Evolutionary conservation across 345 rosid species (phyloP).

Genomic region (Populus simonii): DNA sequence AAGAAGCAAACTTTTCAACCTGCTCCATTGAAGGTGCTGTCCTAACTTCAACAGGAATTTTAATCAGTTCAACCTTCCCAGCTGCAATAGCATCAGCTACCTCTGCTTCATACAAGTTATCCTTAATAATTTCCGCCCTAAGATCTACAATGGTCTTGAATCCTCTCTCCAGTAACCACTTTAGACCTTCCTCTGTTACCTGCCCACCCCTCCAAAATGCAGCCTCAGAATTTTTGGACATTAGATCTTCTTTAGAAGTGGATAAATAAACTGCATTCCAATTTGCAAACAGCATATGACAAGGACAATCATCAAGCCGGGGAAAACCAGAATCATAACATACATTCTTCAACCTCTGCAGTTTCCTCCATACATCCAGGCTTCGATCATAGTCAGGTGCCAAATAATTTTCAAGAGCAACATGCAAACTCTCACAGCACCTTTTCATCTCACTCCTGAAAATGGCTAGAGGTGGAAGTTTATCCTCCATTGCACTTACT

Average conservation of each 20-base stretch:
- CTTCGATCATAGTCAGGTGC: conserved; percentile 67
- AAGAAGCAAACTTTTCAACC: conserved; percentile 85
- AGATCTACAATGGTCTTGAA: conserved; percentile 84
- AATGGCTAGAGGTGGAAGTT: conserved; percentile 86
- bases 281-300: conserved; percentile 71
- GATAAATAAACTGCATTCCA: conserved; percentile 76
- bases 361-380: conserved; percentile 74
- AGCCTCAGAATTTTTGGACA: conserved; percentile 48
- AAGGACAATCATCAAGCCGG: conserved; percentile 61
- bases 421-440: conserved; percentile 89
- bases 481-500: conserved; percentile 52
- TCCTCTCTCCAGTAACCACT: conserved; percentile 74
- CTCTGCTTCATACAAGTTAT: conserved; percentile 68
- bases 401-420: conserved; percentile 83
- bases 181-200: conserved; percentile 80
- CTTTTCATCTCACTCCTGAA: conserved; percentile 95
- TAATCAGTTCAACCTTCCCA: conserved; percentile 61
- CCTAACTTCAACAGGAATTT: conserved; percentile 74
- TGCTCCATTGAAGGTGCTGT: conserved; percentile 85
- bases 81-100: conserved; percentile 54
- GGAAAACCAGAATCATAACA: conserved; percentile 89
- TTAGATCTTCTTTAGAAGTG: conserved; percentile 47
- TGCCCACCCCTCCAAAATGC: conserved; percentile 96
- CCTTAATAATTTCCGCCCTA: conserved; percentile 76
- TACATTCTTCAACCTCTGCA: conserved; percentile 89